These are phyloP conservation scores for Diaporthe longicolla DNA, from an alignment of 2,329 filamentous ascomycete species.

Conservation along the genomic window DNA sequence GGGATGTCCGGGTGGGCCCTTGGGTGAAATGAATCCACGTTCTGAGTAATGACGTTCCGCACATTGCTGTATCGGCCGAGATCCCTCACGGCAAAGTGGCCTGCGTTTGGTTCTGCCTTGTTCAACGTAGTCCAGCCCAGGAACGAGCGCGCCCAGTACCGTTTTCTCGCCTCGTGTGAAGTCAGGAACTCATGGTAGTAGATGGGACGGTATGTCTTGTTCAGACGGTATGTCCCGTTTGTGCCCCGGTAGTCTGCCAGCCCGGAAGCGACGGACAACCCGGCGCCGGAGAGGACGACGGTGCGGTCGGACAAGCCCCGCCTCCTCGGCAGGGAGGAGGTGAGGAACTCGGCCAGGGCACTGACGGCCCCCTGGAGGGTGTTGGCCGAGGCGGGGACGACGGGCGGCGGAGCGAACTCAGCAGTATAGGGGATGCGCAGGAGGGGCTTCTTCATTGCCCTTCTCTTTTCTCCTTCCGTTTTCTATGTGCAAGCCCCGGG, in stretches of 20 bases:
- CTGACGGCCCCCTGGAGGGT: constrained; percentile 80
- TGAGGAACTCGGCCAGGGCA: constrained; percentile 83
- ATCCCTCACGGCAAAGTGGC: constrained; percentile 82
- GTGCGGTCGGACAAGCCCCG: constrained; percentile 62
- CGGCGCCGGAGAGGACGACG: constrained; percentile 80
- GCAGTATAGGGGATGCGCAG: constrained; percentile 94
- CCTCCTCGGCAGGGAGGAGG: constrained; percentile 64
- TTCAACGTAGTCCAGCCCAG: constrained; percentile 89
- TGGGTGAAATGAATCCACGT: constrained; percentile 95
- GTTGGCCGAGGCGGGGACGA: constrained; percentile 80
- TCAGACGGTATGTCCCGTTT: constrained; percentile 92
- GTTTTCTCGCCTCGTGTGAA: constrained; percentile 86
- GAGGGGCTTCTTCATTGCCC: constrained; percentile 76
- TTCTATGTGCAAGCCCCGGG: constrained; percentile 39
- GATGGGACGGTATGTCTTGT: constrained; percentile 90
- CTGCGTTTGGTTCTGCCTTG: constrained; percentile 83
- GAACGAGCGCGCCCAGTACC: constrained; percentile 97
- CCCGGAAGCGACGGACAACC: constrained; percentile 93
- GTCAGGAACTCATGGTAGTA: constrained; percentile 92
- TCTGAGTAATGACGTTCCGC: constrained; percentile 88
- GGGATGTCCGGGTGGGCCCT: constrained; percentile 80
- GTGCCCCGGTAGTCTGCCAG: constrained; percentile 92
- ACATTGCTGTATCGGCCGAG: constrained; percentile 81
- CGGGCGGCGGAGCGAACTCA: constrained; percentile 80
- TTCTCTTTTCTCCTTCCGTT: constrained; percentile 28